Evolutionary conservation across 306 rosid genomes (phyloP).

Genomic region (Adenanthera pavonina): DNA sequence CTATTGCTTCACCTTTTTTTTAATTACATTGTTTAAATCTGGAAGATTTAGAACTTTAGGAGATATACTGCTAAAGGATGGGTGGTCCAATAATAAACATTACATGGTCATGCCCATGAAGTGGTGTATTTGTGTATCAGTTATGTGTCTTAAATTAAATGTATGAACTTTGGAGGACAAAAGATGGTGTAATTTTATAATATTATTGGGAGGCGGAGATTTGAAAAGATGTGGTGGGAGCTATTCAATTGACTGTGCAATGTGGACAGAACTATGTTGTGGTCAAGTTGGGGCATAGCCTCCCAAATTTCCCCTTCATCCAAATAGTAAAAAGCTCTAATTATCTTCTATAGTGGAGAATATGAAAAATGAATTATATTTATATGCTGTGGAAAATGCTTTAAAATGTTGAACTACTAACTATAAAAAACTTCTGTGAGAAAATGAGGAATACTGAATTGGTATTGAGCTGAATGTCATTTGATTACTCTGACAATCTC

Average conservation of each 20-base stretch:
- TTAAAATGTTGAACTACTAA: not conserved
- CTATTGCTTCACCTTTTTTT: constrained; percentile 7
- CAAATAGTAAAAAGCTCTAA: not conserved
- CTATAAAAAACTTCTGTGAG: not conserved
- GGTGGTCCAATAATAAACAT: not conserved
- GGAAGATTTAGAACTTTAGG: constrained; percentile 6
- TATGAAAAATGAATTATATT: not conserved
- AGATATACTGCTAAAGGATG: not conserved
- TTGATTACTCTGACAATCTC: constrained; percentile 5
- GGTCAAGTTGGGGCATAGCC: not conserved
- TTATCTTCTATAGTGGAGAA: not conserved
- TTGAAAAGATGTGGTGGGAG: not conserved
- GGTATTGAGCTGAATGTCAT: constrained; percentile 5
- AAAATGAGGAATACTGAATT: not conserved
- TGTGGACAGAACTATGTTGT: not conserved
- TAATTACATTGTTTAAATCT: constrained; percentile 11
- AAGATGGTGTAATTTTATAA: not conserved
- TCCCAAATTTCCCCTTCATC: not conserved
- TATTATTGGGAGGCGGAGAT: not conserved
- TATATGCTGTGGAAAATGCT: constrained; percentile 13
- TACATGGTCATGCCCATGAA: constrained; percentile 10
- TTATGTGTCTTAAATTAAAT: not conserved
- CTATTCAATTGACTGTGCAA: not conserved
- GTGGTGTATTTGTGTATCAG: constrained; percentile 1
- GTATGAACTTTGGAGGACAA: not conserved